These are phyloP conservation scores for Coriaria nepalensis DNA, from an alignment of 306 rosid species.

Conservation along the genomic window DNA sequence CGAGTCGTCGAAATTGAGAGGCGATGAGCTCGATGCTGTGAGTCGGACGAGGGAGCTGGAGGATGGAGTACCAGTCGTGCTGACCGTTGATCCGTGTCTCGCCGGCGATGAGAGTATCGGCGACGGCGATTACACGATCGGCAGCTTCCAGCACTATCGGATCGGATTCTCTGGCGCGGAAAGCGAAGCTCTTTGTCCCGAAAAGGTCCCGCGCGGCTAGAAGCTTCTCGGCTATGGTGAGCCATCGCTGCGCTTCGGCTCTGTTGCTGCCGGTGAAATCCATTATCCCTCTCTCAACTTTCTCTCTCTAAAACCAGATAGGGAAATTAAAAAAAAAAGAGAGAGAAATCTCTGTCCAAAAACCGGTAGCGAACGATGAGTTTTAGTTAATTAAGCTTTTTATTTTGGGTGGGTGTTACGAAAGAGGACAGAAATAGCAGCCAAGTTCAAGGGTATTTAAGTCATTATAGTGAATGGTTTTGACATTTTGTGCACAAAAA, in stretches of 20 bases:
- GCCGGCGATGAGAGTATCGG: slow-evolving; percentile 60
- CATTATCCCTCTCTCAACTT: neutral
- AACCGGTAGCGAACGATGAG: too few relatives aligned
- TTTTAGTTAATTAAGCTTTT: too few relatives aligned
- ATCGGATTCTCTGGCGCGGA: slow-evolving; percentile 78
- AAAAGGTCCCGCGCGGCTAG: slow-evolving; percentile 61
- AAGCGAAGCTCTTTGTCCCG: slow-evolving; percentile 68
- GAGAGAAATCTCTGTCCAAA: too few relatives aligned
- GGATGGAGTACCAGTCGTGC: slow-evolving; percentile 51
- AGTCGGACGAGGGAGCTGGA: slow-evolving; percentile 47
- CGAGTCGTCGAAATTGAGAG: slow-evolving; percentile 60
- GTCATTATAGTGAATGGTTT: too few relatives aligned
- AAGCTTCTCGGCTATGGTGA: slow-evolving; percentile 64
- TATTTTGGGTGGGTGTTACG: too few relatives aligned
- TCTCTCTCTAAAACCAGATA: neutral
- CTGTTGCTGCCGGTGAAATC: slow-evolving; percentile 20
- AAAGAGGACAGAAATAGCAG: too few relatives aligned
- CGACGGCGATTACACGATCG: slow-evolving; percentile 50
- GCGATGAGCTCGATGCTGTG: slow-evolving; percentile 61
- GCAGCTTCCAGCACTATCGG: slow-evolving; percentile 51
- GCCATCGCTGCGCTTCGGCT: slow-evolving; percentile 81
- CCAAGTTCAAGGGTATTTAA: too few relatives aligned
- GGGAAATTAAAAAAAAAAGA: too few relatives aligned
- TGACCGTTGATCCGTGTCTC: slow-evolving; percentile 49
- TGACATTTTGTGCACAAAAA: too few relatives aligned